Evolutionary conservation across 2,329 filamentous ascomycete species (phyloP).

Genomic region (Colletotrichum viniferum): DNA sequence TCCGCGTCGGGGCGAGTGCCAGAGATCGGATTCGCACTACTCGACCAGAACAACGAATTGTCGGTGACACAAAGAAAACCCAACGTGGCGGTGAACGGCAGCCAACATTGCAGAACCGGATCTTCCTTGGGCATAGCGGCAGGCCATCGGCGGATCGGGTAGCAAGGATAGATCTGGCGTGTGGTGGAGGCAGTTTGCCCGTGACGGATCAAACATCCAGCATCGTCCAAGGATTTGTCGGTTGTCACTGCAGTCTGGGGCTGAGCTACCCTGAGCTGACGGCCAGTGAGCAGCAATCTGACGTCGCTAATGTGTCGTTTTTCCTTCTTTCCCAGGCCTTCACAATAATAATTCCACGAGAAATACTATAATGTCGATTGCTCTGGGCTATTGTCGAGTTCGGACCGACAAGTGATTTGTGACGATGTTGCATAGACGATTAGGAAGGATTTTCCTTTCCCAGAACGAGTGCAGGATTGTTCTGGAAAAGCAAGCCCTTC

Average conservation of each 20-base stretch:
- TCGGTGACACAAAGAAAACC: constrained; percentile 24
- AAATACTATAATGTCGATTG: background rate
- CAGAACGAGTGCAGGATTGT: background rate
- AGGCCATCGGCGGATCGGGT: constrained; percentile 18
- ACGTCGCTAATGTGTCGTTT: background rate
- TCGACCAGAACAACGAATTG: constrained; percentile 14
- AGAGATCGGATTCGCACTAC: background rate
- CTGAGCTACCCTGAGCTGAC: background rate
- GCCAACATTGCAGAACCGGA: constrained; percentile 15
- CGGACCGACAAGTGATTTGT: background rate
- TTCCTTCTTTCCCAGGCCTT: background rate
- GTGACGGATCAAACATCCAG: background rate
- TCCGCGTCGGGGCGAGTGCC: background rate
- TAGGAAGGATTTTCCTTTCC: background rate
- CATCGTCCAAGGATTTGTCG: background rate
- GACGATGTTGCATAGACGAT: background rate
- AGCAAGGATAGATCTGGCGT: constrained; percentile 19
- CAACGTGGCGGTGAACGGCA: constrained; percentile 24
- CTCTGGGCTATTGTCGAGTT: background rate
- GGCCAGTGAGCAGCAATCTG: background rate
- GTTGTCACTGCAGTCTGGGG: background rate
- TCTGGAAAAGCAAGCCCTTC: constrained; percentile 3
- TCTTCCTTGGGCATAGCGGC: constrained; percentile 20
- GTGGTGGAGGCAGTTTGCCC: constrained; percentile 11
- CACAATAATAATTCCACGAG: background rate